A percentile compares a stretch with the other conserved stretches of the same genome.
Evolutionary conservation across 805 yeast species (phyloP).

Genomic region (Zygosaccharomyces bailii): DNA sequence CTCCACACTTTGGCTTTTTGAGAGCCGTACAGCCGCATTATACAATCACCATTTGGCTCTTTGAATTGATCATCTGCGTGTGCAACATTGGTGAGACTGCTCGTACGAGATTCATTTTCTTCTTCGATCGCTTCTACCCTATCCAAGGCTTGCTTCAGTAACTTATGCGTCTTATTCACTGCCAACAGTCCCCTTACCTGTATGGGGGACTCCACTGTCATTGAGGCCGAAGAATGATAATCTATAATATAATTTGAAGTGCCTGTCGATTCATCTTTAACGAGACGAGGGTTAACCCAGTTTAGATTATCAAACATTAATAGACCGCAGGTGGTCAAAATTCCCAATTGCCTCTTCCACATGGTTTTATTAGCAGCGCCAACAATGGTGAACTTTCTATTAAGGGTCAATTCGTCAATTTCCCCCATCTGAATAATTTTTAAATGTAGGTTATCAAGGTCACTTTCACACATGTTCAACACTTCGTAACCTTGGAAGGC

Average conservation of each 20-base stretch:
- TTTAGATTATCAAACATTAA: conserved; percentile 40
- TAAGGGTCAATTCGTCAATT: conserved; percentile 38
- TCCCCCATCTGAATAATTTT: conserved; percentile 37
- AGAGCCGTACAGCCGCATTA: conserved; percentile 42
- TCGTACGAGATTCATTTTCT: conserved; percentile 5
- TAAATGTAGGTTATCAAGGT: conserved; percentile 16
- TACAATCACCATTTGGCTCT: conserved; percentile 29
- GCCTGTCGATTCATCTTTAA: conserved; percentile 20
- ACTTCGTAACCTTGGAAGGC: conserved; percentile 27
- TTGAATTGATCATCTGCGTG: conserved; percentile 14
- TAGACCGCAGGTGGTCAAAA: conserved; percentile 50
- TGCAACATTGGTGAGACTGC: conserved; percentile 38
- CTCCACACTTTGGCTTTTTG: conserved; percentile 41
- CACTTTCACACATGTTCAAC: conserved; percentile 13
- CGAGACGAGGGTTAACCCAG: conserved; percentile 31
- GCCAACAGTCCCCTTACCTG: conserved; percentile 24
- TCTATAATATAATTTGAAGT: conserved; percentile 36
- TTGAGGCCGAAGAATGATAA: conserved; percentile 21
- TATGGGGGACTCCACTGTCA: conserved; percentile 17
- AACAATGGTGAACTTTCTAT: conserved; percentile 34
- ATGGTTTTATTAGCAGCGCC: conserved; percentile 26
- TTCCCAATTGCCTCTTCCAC: conserved; percentile 47
- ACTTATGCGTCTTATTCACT: conserved; percentile 10
- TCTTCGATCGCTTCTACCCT: conserved; percentile 8
- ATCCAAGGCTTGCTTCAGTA: conserved; percentile 5